Percentiles rank a stretch among this genome's conserved stretches.
phyloP scores from a whole-genome alignment of 148 eudicot genomes.

The Camellia japonica region DNA sequence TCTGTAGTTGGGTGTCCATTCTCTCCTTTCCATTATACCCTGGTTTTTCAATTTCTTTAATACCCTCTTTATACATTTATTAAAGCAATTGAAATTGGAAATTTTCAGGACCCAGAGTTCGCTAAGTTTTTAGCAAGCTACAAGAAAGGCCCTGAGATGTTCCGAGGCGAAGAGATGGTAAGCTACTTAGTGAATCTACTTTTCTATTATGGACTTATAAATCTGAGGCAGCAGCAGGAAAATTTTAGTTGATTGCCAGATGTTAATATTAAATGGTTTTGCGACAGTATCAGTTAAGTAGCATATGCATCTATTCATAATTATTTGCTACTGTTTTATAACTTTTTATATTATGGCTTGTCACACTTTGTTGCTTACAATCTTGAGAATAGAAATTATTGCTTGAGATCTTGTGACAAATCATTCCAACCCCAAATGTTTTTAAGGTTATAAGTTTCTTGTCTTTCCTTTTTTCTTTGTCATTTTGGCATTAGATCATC shows the following conservation, averaged over 20 bases:
- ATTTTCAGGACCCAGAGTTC: conserved; percentile 69
- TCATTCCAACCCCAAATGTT: background rate
- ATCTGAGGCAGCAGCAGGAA: background rate
- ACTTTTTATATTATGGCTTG: background rate
- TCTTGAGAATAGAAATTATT: background rate
- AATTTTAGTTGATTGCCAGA: background rate
- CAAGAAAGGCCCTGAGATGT: conserved; percentile 31
- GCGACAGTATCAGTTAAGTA: background rate
- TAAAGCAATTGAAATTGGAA: conserved; percentile 8
- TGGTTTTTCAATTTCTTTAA: background rate
- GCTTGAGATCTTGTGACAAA: background rate
- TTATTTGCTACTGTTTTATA: background rate
- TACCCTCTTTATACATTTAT: background rate
- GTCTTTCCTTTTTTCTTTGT: background rate
- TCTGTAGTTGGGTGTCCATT: background rate
- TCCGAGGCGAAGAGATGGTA: conserved; percentile 56
- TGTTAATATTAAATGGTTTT: background rate
- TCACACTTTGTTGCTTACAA: background rate
- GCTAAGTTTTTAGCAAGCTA: conserved; percentile 46
- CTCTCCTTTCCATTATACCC: background rate
- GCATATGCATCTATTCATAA: background rate
- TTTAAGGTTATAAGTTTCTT: background rate
- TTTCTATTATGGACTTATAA: background rate
- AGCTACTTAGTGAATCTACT: conserved; percentile 15
- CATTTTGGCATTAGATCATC: background rate